phyloP scores from a whole-genome alignment of 306 rosid species.

The Rubus parviflorus region DNA sequence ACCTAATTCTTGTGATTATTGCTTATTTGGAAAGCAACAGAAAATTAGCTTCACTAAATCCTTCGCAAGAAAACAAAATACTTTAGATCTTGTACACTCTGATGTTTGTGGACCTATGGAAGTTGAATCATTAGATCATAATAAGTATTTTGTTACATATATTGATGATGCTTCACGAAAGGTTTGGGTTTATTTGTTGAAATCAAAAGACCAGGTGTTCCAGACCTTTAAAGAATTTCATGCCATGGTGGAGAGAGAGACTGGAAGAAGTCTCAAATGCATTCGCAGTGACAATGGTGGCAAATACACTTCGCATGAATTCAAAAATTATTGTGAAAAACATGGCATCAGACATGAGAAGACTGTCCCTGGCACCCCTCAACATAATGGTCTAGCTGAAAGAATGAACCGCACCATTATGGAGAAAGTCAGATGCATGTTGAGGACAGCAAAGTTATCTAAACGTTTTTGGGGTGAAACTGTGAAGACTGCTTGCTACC shows the following conservation, averaged over 20 bases:
- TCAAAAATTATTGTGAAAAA: background rate
- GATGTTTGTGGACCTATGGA: background rate
- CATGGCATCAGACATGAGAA: background rate
- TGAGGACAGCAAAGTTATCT: background rate
- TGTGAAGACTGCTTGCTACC: background rate
- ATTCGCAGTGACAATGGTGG: background rate
- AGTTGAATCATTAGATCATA: background rate
- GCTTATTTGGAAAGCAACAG: background rate
- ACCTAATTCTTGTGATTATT: background rate
- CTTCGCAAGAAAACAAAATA: background rate
- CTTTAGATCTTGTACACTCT: background rate
- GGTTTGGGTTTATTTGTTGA: background rate
- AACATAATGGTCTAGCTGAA: background rate
- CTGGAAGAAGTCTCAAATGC: background rate
- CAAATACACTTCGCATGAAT: background rate
- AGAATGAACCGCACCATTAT: background rate
- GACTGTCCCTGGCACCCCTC: background rate
- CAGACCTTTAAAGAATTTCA: background rate
- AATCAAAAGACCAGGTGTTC: slow-evolving; percentile 6
- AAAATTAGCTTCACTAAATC: background rate
- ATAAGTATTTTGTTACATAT: slow-evolving; percentile 14
- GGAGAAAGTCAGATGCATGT: background rate
- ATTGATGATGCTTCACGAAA: slow-evolving; percentile 15
- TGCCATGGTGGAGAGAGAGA: slow-evolving; percentile 6
- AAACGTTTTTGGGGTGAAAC: background rate